Evolutionary conservation across 2,329 filamentous ascomycete species (phyloP), one percentile per base, ranked within the genome.

Genomic region (Elsinoe perseae): DNA sequence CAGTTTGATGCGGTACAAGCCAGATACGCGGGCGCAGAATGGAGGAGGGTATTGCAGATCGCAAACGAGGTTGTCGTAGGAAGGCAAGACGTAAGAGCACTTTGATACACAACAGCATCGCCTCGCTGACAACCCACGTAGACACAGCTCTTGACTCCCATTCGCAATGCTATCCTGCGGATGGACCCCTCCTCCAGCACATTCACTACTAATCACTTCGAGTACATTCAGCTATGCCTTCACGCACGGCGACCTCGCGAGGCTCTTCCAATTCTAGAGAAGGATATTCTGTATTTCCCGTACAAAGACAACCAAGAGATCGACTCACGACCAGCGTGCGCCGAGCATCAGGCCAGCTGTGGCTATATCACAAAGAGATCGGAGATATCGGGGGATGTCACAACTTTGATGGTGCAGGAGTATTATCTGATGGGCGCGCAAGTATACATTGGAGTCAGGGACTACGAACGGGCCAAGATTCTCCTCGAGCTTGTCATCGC

Each of bases 101-200:
- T 12, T 4, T 14, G 20, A 2, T 38, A n/a, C 6, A 14, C 4
- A 5, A 38, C 18, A 9, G 34, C n/a, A 38, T 3, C 14, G 4
- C 10, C 4, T 2, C 40, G 25, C 23, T 56, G 23, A 46, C 42
- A 21, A 6, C 18, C 3, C 2, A 4, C 20, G n/a, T 18, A 56
- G 53, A 66, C 27, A 14, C 23, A 56, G 14, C 21, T 56, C 6
- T 42, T 76, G 52, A 64, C 66, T 10, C 67, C 70, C 4, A 68
- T 77, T 28, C 68, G 71, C 55, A 68, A 70, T 64, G 84, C 83
- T 2, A 77, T 91, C 60, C 70, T 83, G 10, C 79, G 79, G 55
- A 73, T 91, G 57, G 86, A 91, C 61, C 83, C 85, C 1, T 77
- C 78, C 10, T 81, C 79, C 25, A 79, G 79, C 50, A 80, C 85